phyloP scores from a whole-genome alignment of 768 basidiomycete genomes.

The Atractiella rhizophila region DNA sequence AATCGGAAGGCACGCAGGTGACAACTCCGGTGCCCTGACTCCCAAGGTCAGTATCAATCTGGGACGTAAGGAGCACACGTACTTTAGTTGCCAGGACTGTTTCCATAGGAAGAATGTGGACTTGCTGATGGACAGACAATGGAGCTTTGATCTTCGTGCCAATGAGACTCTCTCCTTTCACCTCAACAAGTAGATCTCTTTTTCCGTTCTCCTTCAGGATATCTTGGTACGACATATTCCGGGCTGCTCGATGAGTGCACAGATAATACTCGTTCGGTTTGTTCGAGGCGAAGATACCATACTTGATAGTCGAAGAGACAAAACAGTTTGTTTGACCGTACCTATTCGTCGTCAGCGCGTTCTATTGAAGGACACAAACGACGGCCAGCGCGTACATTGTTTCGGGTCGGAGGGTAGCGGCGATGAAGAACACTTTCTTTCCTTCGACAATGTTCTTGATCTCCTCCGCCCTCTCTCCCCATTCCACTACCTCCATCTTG shows the following conservation, averaged over 20 bases:
- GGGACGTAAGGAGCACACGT: constrained; percentile 1
- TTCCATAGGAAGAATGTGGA: constrained; percentile 97
- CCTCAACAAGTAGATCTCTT: constrained; percentile 43
- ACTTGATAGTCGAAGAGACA: constrained; percentile 68
- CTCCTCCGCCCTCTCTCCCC: constrained; percentile 44
- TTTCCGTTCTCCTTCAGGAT: constrained; percentile 46
- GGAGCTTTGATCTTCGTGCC: constrained; percentile 81
- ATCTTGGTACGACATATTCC: constrained; percentile 97
- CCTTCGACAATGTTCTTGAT: constrained; percentile 33
- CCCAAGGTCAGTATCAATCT: background rate
- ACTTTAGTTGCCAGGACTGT: constrained; percentile 84
- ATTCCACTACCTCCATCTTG: constrained; percentile 78
- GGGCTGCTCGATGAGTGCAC: constrained; percentile 62
- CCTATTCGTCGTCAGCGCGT: constrained; percentile 25
- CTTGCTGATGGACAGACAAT: constrained; percentile 50
- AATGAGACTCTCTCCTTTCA: constrained; percentile 52
- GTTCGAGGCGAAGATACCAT: constrained; percentile 64
- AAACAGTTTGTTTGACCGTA: constrained; percentile 98
- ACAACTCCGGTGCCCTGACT: constrained; percentile 80
- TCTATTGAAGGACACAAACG: background rate
- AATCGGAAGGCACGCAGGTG: constrained; percentile 92
- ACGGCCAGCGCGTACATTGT: constrained; percentile 42
- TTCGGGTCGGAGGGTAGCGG: constrained; percentile 84
- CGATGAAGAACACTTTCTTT: constrained; percentile 70
- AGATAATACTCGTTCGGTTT: constrained; percentile 50